Conservation (phyloP, 352 stramenopile species). For the Phytophthora litchii region DNA sequence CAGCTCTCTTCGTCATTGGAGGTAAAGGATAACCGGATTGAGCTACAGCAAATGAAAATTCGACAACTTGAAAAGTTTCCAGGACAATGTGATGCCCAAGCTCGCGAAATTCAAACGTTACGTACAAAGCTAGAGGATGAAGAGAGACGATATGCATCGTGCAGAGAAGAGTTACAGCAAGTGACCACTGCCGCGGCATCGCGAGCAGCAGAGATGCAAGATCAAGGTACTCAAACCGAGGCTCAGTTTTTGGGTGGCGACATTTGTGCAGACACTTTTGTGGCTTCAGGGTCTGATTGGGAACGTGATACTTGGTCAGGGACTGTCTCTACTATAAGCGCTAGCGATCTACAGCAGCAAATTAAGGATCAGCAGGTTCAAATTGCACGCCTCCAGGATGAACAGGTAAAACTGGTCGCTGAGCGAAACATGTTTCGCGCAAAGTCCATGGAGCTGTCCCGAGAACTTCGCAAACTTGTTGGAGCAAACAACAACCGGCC, state of each 20-base stretch:
- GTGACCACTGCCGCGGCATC: conserved; percentile 12
- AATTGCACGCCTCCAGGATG: conserved; percentile 40
- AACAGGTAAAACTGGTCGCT: conserved; percentile 40
- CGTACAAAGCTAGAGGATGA: conserved; percentile 59
- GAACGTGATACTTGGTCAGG: conserved; percentile 34
- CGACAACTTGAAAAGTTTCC: conserved; percentile 66
- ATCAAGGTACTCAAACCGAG: conserved; percentile 63
- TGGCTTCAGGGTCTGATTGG: conserved; percentile 16
- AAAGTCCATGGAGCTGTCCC: conserved; percentile 54
- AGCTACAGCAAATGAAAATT: conserved; percentile 68
- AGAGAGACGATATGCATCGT: conserved; percentile 39
- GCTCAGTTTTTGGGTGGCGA: conserved; percentile 27
- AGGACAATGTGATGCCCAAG: conserved; percentile 50
- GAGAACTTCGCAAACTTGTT: conserved; percentile 68
- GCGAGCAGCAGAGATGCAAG: conserved; percentile 20
- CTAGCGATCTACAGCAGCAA: conserved; percentile 51
- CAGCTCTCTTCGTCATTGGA: conserved; percentile 59
- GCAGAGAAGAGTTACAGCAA: conserved; percentile 55
- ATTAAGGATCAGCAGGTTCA: conserved; percentile 36
- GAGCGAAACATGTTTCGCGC: conserved; percentile 71
- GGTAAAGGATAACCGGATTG: conserved; percentile 80
- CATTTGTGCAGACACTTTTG: conserved; percentile 1
- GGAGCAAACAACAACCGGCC: conserved; percentile 54
- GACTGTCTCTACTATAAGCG: conserved; percentile 41
- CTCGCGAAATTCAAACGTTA: conserved; percentile 54